These are phyloP conservation scores for Claviceps digitariae DNA, from an alignment of 2,329 filamentous ascomycete genomes.

Conservation along the genomic window DNA sequence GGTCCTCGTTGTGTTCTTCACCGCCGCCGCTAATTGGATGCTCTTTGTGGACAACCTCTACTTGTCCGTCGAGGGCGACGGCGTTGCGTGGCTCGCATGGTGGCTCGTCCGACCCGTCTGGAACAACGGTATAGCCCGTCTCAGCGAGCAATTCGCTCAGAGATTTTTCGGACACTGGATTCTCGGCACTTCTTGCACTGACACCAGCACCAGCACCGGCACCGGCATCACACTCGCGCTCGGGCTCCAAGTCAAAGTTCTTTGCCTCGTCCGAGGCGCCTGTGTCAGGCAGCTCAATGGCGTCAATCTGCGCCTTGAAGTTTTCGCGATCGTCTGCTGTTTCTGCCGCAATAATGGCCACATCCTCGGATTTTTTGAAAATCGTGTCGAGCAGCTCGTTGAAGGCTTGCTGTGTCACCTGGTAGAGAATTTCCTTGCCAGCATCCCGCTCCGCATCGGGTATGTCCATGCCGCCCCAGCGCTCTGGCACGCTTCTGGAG, in stretches of 20 bases:
- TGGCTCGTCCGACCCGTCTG: slow-evolving; percentile 10
- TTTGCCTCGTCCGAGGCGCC: not conserved
- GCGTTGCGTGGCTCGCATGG: slow-evolving; percentile 17
- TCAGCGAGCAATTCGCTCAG: slow-evolving; percentile 25
- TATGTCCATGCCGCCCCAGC: slow-evolving; percentile 67
- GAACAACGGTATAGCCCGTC: slow-evolving; percentile 31
- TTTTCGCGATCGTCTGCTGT: slow-evolving; percentile 49
- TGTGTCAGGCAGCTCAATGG: slow-evolving; percentile 21
- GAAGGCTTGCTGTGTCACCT: slow-evolving; percentile 78
- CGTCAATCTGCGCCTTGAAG: slow-evolving; percentile 35
- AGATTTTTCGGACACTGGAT: slow-evolving; percentile 11
- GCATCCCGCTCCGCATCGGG: slow-evolving; percentile 70
- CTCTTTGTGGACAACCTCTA: slow-evolving; percentile 13
- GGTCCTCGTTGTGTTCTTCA: too few relatives aligned
- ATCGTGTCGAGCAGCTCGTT: slow-evolving; percentile 83
- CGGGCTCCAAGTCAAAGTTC: not conserved
- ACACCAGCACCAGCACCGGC: not conserved
- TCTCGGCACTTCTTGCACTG: not conserved
- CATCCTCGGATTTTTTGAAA: slow-evolving; percentile 69
- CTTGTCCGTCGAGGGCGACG: slow-evolving; percentile 18
- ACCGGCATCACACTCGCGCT: not conserved
- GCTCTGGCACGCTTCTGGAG: slow-evolving; percentile 56
- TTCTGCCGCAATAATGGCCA: slow-evolving; percentile 53
- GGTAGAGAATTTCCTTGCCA: slow-evolving; percentile 79
- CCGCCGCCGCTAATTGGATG: slow-evolving; percentile 4